Base-by-base conservation (phyloP, 805 yeast species). In the Wickerhamomyces sydowiorum region DNA sequence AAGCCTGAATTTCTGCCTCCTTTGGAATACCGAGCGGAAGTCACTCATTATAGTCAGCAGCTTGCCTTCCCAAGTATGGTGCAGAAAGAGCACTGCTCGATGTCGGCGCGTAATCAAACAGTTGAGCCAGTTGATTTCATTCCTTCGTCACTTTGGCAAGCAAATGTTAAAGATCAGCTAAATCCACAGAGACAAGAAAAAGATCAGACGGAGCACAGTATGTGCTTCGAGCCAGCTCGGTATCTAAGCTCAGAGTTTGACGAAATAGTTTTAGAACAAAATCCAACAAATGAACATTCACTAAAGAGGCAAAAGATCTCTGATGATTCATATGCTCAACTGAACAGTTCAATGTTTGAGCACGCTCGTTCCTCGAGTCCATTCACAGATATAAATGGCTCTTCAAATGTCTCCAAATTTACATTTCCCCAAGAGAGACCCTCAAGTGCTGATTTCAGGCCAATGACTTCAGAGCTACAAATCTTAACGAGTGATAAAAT, bases 381-480 rank as follows among this genome's bases (percentile, higher is more conserved):
- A 5, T 30, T 30, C 22, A 30, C 21, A 17, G 22, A 18, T 8
- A 7, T 17, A 3, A 17, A 7, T 17, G 10, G 7, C 10, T 5
- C 7, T n/a, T 28, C 30, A 4, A 28, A n/a, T 15, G 17, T n/a
- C 30, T 14, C 4, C n/a, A n/a, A n/a, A n/a, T n/a, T n/a, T n/a
- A n/a, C 27, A 24, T 24, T 8, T 8, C 10, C 27, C 27, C 27
- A 24, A 8, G 10, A 24, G 8, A 8, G 27, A 24, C 8, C 27
- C 8, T 5, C 23, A 19, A 20, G 23, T 32, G 23, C 14, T 13
- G 13, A 20, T 4, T 19, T 32, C 23, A 18, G 35, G 7, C 35
- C 35, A 32, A 13, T 32, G 14, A 22, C 38, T 9, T 45, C 51
- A 17, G 51, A 49, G 7, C 42, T 36, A 7, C 42, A 44, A 4